phyloP scores from a whole-genome alignment of 2,329 filamentous ascomycete genomes.

The Fusarium nurragi region DNA sequence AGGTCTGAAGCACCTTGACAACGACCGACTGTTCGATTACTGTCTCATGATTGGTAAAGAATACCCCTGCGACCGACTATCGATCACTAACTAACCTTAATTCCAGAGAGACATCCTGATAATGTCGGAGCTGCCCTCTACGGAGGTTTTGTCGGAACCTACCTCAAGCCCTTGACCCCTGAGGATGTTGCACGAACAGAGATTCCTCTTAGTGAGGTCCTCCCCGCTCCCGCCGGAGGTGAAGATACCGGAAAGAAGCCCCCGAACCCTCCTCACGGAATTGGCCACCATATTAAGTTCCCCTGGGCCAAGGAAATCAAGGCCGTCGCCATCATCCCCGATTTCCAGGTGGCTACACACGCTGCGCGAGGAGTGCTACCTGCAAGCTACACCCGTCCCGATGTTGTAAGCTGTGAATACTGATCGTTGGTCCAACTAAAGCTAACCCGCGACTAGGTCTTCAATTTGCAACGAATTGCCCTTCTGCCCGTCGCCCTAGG shows the following conservation, averaged over 20 bases:
- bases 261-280: conserved; percentile 88
- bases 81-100: conserved; percentile 13
- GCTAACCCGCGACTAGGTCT: conserved; percentile 64
- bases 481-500: conserved; percentile 90
- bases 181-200: conserved; percentile 91
- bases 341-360: conserved; percentile 95
- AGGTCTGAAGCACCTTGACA: conserved; percentile 75
- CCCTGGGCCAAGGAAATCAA: conserved; percentile 95
- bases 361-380: conserved; percentile 89
- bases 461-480: conserved; percentile 94
- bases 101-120: conserved; percentile 82
- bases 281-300: conserved; percentile 97
- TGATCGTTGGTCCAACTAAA: background rate
- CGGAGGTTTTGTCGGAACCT: conserved; percentile 96
- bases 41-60: conserved; percentile 90
- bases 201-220: conserved; percentile 92
- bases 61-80: background rate
- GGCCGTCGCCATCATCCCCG: conserved; percentile 93
- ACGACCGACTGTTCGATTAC: conserved; percentile 90
- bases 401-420: conserved; percentile 69
- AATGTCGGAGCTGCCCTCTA: conserved; percentile 96
- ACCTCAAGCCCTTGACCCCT: conserved; percentile 89
- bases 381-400: conserved; percentile 77
- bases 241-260: conserved; percentile 88
- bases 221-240: conserved; percentile 89